phyloP scores from a whole-genome alignment of 2,329 filamentous ascomycete species.

The Orbilia brochopaga region DNA sequence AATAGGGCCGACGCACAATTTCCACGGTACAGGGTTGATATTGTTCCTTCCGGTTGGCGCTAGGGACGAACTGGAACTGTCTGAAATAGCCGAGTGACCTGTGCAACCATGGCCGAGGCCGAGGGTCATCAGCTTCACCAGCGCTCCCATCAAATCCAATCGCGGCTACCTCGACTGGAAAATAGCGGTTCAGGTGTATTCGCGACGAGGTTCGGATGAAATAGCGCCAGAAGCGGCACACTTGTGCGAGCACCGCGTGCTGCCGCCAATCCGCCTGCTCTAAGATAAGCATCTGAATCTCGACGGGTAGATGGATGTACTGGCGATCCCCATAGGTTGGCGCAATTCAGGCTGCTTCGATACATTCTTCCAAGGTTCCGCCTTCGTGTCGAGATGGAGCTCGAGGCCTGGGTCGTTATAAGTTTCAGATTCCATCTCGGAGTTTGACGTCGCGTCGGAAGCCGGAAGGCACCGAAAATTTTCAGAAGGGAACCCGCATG shows the following conservation, averaged over 20 bases:
- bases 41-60: not conserved
- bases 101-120: slow-evolving; percentile 31
- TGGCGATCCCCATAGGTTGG: not conserved
- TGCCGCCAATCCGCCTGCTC: slow-evolving; percentile 26
- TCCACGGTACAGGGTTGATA: slow-evolving; percentile 20
- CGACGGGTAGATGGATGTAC: slow-evolving; percentile 11
- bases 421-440: too few species aligned
- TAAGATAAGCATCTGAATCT: slow-evolving; percentile 26
- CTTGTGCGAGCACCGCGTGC: slow-evolving; percentile 20
- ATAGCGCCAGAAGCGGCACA: slow-evolving; percentile 30
- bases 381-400: too few species aligned
- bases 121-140: slow-evolving; percentile 17
- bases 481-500: too few species aligned
- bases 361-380: too few species aligned
- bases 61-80: slow-evolving; percentile 22
- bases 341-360: not conserved
- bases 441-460: too few species aligned
- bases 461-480: too few species aligned
- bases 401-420: too few species aligned
- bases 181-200: slow-evolving; percentile 26
- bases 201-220: slow-evolving; percentile 19
- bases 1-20: not conserved
- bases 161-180: slow-evolving; percentile 19
- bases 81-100: slow-evolving; percentile 18
- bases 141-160: slow-evolving; percentile 28